phyloP scores from a whole-genome alignment of 768 basidiomycete genomes.

The Infundibulicybe gibba region DNA sequence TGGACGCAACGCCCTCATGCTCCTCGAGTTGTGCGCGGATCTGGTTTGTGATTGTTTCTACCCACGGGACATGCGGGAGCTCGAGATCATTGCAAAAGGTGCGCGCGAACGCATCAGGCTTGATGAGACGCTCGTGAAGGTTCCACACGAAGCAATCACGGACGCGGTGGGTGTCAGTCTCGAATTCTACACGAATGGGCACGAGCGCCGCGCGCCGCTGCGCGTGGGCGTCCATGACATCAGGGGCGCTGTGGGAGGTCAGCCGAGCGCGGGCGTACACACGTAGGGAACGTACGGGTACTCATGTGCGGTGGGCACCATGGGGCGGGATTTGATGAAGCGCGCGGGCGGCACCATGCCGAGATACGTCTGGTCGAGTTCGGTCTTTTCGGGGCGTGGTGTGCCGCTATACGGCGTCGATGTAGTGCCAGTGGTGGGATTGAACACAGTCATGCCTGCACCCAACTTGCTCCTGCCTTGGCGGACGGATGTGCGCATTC shows the following conservation, averaged over 20 bases:
- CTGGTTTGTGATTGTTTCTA: conserved; percentile 76
- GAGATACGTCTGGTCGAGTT: conserved; percentile 85
- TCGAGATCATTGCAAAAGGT: conserved; percentile 90
- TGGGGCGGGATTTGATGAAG: conserved; percentile 62
- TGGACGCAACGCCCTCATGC: conserved; percentile 73
- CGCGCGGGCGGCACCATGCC: conserved; percentile 81
- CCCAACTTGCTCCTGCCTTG: conserved; percentile 39
- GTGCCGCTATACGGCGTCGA: conserved; percentile 33
- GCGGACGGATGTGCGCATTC: conserved; percentile 54
- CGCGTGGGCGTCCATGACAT: conserved; percentile 64
- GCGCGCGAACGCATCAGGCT: conserved; percentile 80
- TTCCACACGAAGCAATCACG: conserved; percentile 98
- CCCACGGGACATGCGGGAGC: conserved; percentile 63
- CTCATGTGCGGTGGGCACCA: conserved; percentile 60
- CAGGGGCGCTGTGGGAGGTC: conserved; percentile 48
- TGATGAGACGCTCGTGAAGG: conserved; percentile 80
- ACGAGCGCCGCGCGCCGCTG: conserved; percentile 53
- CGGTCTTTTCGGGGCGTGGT: conserved; percentile 45
- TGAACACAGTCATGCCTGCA: conserved; percentile 53
- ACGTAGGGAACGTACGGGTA: conserved; percentile 60
- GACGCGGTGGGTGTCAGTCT: conserved; percentile 86
- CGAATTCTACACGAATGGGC: conserved; percentile 94
- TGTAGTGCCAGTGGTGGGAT: conserved; percentile 41
- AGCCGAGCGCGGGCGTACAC: conserved; percentile 1
- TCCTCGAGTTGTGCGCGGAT: conserved; percentile 93